Percentiles rank a stretch among this genome's conserved stretches.
These are phyloP conservation scores for Helenozyma rhizophorensis DNA, from an alignment of 805 yeast species.

Conservation along the genomic window DNA sequence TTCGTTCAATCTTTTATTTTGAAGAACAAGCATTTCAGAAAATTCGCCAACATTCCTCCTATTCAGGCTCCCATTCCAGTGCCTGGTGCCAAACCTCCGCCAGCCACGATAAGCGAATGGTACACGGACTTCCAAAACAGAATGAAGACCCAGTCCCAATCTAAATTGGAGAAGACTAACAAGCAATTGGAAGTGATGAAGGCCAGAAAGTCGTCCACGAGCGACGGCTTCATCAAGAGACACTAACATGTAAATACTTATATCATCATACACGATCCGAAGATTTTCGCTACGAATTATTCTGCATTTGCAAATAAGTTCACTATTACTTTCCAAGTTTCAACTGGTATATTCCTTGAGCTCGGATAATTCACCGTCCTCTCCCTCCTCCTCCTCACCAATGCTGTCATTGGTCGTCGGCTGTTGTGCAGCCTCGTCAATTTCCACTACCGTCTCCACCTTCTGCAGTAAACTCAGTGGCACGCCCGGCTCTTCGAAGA, in stretches of 20 bases:
- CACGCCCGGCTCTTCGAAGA: slow-evolving; percentile 5
- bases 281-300: no score
- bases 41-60: slow-evolving; percentile 52
- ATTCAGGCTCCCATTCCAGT: slow-evolving; percentile 49
- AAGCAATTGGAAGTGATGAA: slow-evolving; percentile 34
- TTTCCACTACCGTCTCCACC: no score
- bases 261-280: not conserved
- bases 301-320: no score
- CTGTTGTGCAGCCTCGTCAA: no score
- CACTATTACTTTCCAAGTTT: no score
- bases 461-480: no score
- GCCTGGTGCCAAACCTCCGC: slow-evolving; percentile 24
- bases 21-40: slow-evolving; percentile 57
- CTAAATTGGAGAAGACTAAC: slow-evolving; percentile 31
- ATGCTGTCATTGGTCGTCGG: no score
- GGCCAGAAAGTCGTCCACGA: slow-evolving; percentile 27
- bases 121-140: slow-evolving; percentile 29
- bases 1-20: slow-evolving; percentile 66
- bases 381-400: no score
- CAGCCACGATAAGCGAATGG: slow-evolving; percentile 35
- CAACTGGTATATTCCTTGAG: no score
- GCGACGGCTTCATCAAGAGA: slow-evolving; percentile 36
- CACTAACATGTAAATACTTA: slow-evolving; percentile 23
- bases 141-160: slow-evolving; percentile 28
- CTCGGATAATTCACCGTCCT: no score